Base-by-base conservation (phyloP, 1,284 basidiomycete genomes). In the Tylopilus orsonianus region DNA sequence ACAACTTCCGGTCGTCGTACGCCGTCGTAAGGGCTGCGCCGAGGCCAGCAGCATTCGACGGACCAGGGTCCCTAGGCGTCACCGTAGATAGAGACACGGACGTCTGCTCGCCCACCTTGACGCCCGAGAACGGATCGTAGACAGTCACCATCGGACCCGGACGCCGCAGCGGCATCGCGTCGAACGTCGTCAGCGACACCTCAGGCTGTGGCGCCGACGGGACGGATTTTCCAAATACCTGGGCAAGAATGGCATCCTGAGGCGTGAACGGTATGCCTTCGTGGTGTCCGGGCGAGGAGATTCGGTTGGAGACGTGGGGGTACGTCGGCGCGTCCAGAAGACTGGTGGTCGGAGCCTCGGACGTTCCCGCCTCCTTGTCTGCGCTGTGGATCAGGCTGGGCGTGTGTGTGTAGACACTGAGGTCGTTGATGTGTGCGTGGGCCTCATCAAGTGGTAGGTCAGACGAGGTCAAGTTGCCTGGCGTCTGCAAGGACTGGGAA, bases 201-300 rank as follows among this genome's bases (percentile, higher is more conserved):
- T 52, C 45, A 1, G 49, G 58, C 9, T 48, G 60, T 20, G 35
- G 48, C 2, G 36, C 38, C 26, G 56, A 46, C 1, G 35, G 39
- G 20, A 27, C 42, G n/a, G 57, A 42, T 27, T 49, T 55, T n/a
- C 69, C 68, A 14, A 75, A 71, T 16, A 85, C 70, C 43, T 77
- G 75, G 18, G 77, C 72, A 24, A 87, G 64, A 40, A 80, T 65
- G 23, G 72, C 72, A 64, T 87, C 85, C 58, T 87, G 85, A n/a
- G 81, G 81, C 3, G 80, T 83, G 44, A 72, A 70, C 43, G 77
- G 58, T 13, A 43, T 39, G 19, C 6, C 33, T 23, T 46, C 36
- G 8, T 14, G 37, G 14, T 9, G 42, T 20, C 46, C 48, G 8
- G 35, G 41, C 3, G 16, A 12, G 27, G 30, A 9, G 39, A n/a